Percentiles rank a stretch among this genome's conserved stretches.
These are phyloP conservation scores for Xylaria venustula DNA, from an alignment of 495 filamentous ascomycete genomes.

Conservation along the genomic window DNA sequence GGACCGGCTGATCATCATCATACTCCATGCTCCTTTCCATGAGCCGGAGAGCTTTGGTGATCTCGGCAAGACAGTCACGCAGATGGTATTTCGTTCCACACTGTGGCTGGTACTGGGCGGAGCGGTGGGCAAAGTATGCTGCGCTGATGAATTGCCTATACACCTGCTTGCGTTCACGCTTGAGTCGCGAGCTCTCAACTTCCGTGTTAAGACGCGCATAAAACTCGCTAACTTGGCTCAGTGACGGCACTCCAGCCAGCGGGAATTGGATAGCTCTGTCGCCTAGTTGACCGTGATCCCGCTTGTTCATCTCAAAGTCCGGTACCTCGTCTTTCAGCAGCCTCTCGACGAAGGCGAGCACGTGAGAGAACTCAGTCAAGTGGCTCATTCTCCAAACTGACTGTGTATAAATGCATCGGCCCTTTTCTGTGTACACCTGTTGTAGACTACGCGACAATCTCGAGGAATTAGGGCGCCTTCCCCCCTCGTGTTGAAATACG, in stretches of 20 bases:
- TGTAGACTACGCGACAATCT: neutral
- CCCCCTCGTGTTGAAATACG: neutral
- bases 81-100: slow-evolving; percentile 14
- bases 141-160: slow-evolving; percentile 13
- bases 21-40: slow-evolving; percentile 16
- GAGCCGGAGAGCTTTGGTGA: slow-evolving; percentile 15
- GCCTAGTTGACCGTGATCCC: slow-evolving; percentile 6
- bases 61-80: slow-evolving; percentile 2
- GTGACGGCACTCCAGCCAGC: slow-evolving; percentile 11
- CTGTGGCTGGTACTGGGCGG: neutral
- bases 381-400: slow-evolving; percentile 3
- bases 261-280: slow-evolving; percentile 7
- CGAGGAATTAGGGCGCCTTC: neutral
- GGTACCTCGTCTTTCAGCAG: slow-evolving; percentile 13
- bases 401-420: neutral
- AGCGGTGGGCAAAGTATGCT: slow-evolving; percentile 17
- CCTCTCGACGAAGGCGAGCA: slow-evolving; percentile 8
- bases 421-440: neutral
- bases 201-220: slow-evolving; percentile 12
- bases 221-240: slow-evolving; percentile 11
- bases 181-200: slow-evolving; percentile 17
- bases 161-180: slow-evolving; percentile 13
- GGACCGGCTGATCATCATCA: slow-evolving; percentile 20
- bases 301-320: neutral
- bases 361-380: slow-evolving; percentile 10